A percentile compares a stretch with the other conserved stretches of the same genome.
These are phyloP conservation scores for Penicillium egyptiacum DNA, from an alignment of 495 filamentous ascomycete species.

Conservation along the genomic window DNA sequence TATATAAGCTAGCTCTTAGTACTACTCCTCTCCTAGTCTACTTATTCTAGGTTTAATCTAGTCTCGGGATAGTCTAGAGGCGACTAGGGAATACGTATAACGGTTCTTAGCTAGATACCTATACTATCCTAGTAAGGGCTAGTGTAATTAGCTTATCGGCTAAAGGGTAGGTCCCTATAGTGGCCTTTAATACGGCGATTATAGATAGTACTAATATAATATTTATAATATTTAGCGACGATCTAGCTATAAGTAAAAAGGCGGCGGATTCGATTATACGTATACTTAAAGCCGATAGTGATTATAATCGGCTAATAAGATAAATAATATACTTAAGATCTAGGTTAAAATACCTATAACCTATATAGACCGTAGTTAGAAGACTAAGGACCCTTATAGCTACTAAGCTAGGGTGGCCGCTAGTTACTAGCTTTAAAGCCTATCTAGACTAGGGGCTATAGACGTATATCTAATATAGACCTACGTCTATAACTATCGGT, in stretches of 20 bases:
- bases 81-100: too few relatives aligned
- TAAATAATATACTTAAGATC: background rate
- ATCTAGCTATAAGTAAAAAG: constrained; percentile 12
- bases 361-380: constrained; percentile 7
- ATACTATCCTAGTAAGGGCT: too few relatives aligned
- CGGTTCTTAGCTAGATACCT: too few relatives aligned
- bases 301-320: constrained; percentile 1
- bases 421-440: constrained; percentile 2
- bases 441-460: background rate
- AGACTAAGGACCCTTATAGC: constrained; percentile 3
- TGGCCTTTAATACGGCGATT: background rate
- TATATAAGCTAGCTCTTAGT: constrained; percentile 10
- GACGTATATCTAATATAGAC: constrained; percentile 5
- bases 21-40: constrained; percentile 13
- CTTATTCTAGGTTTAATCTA: constrained; percentile 10
- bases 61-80: too few relatives aligned
- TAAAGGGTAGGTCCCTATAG: too few relatives aligned
- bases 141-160: too few relatives aligned
- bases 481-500: background rate
- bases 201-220: constrained; percentile 10
- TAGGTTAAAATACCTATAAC: background rate
- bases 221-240: constrained; percentile 9
- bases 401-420: constrained; percentile 5
- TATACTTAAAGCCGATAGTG: constrained; percentile 3
- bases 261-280: constrained; percentile 10